Conservation (phyloP, 805 yeast species). For the Ogataea pilisensis region DNA sequence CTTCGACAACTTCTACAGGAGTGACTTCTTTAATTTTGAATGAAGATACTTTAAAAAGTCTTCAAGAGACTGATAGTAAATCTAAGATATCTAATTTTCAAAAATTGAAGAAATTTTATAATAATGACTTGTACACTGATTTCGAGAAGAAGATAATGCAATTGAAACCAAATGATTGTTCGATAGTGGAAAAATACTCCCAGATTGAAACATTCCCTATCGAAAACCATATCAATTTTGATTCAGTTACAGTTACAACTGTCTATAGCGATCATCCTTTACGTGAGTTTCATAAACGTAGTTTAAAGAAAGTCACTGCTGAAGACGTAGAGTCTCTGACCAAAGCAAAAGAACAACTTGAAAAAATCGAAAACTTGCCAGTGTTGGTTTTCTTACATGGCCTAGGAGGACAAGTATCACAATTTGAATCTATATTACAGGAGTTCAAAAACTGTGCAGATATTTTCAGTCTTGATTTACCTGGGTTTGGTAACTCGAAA, state of each 20-base stretch:
- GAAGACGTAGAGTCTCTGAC: slow-evolving; percentile 13
- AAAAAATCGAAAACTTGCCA: slow-evolving; percentile 48
- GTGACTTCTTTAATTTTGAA: slow-evolving; percentile 7
- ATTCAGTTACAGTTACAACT: slow-evolving; percentile 36
- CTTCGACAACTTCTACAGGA: background rate
- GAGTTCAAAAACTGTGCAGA: slow-evolving; percentile 59
- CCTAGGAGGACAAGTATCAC: slow-evolving; percentile 83
- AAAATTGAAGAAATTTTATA: slow-evolving; percentile 10
- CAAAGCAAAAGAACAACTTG: slow-evolving; percentile 21
- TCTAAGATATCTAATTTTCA: slow-evolving; percentile 2
- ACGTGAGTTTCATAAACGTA: slow-evolving; percentile 30
- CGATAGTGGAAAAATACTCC: slow-evolving; percentile 47
- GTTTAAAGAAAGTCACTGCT: slow-evolving; percentile 12
- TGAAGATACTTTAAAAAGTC: slow-evolving; percentile 12
- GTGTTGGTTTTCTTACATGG: slow-evolving; percentile 75
- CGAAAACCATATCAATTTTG: slow-evolving; percentile 16
- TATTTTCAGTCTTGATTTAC: slow-evolving; percentile 71
- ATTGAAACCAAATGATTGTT: slow-evolving; percentile 51
- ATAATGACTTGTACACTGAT: slow-evolving; percentile 21
- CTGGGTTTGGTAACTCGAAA: slow-evolving; percentile 76
- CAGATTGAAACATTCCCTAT: slow-evolving; percentile 37
- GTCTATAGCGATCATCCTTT: slow-evolving; percentile 52
- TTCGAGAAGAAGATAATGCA: slow-evolving; percentile 41
- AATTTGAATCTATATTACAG: slow-evolving; percentile 71
- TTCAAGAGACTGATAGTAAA: slow-evolving; percentile 17